A percentile compares a stretch with the other conserved stretches of the same genome.
phyloP scores from a whole-genome alignment of 108 stramenopile genomes.

The Mayamaea pseudoterrestris region DNA sequence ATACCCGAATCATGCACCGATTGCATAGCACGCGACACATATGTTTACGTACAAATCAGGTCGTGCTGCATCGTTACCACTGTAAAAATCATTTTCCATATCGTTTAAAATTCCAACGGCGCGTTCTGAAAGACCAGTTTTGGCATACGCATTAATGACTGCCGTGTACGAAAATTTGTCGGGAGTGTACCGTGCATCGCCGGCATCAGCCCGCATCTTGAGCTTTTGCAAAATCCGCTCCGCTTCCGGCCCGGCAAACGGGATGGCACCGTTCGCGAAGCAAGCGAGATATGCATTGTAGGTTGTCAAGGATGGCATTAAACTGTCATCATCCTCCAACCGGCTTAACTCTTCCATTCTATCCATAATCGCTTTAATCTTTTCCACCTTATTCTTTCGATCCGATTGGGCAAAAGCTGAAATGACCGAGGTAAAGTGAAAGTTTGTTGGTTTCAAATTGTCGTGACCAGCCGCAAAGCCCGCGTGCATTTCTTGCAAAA shows the following conservation, averaged over 20 bases:
- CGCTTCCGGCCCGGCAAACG: conserved; percentile 1
- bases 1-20: too few relatives aligned
- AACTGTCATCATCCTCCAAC: conserved; percentile 12
- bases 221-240: conserved; percentile 1
- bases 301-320: conserved; percentile 22
- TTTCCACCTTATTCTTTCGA: neutral
- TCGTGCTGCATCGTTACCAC: conserved; percentile 12
- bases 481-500: neutral
- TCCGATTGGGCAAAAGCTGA: neutral
- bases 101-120: conserved; percentile 8
- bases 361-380: conserved; percentile 23
- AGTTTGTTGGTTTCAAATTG: neutral
- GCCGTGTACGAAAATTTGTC: neutral
- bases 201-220: neutral
- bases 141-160: conserved; percentile 17
- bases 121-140: conserved; percentile 10
- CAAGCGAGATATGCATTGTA: conserved; percentile 5
- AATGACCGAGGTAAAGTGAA: neutral
- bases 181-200: neutral
- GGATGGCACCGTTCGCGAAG: neutral
- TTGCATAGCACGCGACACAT: too few relatives aligned
- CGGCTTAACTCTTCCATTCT: conserved; percentile 28
- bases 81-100: conserved; percentile 9
- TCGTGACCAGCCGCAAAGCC: neutral
- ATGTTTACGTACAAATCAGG: conserved; percentile 20